These are phyloP conservation scores for Penicillium psychrofluorescens DNA, from an alignment of 495 filamentous ascomycete species.

Conservation along the genomic window DNA sequence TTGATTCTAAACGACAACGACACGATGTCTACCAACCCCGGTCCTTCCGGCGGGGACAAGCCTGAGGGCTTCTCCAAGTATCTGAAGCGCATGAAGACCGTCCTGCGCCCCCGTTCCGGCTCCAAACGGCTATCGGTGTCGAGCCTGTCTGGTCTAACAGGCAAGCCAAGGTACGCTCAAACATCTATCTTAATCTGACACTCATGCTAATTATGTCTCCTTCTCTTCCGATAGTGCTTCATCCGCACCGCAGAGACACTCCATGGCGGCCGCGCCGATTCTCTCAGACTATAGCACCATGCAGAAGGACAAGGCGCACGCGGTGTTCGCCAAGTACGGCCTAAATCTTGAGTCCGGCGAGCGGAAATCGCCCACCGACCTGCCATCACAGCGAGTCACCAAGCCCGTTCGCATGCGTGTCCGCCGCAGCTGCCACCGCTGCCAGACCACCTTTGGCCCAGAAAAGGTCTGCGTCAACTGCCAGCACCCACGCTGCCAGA, in stretches of 20 bases:
- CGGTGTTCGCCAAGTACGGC: conserved; percentile 68
- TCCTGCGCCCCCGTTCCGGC: conserved; percentile 46
- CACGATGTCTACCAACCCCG: conserved; percentile 3
- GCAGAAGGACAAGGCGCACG: conserved; percentile 62
- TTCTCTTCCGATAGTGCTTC: conserved; percentile 1
- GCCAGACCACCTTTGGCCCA: conserved; percentile 62
- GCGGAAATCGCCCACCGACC: conserved; percentile 51
- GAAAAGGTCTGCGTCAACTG: conserved; percentile 67
- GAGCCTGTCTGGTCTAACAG: conserved; percentile 2
- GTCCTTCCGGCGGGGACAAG: conserved; percentile 34
- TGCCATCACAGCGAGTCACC: conserved; percentile 64
- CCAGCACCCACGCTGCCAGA: conserved; percentile 69
- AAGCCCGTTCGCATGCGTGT: conserved; percentile 90
- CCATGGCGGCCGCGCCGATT: conserved; percentile 15
- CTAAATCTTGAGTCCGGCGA: conserved; percentile 62
- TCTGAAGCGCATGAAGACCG: conserved; percentile 56
- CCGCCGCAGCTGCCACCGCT: conserved; percentile 74
- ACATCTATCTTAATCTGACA: too few species aligned
- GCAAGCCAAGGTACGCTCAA: conserved; percentile 22
- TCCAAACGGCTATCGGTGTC: conserved; percentile 32
- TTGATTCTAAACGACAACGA: conserved; percentile 11
- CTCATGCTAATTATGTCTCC: background rate
- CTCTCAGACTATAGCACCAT: conserved; percentile 25
- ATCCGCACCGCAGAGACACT: too few species aligned
- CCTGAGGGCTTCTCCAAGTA: conserved; percentile 57